Evolutionary conservation across 306 rosid species (phyloP).

Genomic region (Spatholobus suberectus): DNA sequence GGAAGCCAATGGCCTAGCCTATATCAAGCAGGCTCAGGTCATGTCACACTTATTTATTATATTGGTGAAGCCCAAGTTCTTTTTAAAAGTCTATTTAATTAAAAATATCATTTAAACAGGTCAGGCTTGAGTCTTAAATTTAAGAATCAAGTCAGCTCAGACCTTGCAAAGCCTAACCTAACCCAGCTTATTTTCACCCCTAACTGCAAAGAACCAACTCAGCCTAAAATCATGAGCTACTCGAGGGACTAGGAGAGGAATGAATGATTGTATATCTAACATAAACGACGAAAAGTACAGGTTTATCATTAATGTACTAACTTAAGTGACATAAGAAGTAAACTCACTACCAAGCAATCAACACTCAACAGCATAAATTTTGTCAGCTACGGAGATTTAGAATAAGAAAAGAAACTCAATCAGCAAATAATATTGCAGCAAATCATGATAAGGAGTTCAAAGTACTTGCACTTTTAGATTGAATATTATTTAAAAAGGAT

Average conservation of each 20-base stretch:
- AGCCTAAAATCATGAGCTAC: constrained; percentile 20
- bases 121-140: background rate
- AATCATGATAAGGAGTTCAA: constrained; percentile 30
- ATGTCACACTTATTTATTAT: background rate
- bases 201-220: constrained; percentile 14
- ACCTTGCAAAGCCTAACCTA: background rate
- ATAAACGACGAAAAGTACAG: constrained; percentile 17
- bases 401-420: constrained; percentile 30
- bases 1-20: background rate
- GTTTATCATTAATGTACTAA: background rate
- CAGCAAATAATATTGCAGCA: background rate
- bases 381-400: no score
- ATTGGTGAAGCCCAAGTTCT: background rate
- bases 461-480: constrained; percentile 32
- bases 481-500: constrained; percentile 14
- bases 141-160: background rate
- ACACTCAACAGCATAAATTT: no score
- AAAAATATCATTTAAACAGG: background rate
- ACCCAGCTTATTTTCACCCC: background rate
- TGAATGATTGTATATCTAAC: background rate
- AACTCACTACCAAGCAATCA: constrained; percentile 17
- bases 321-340: background rate
- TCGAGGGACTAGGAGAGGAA: background rate
- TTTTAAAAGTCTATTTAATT: background rate
- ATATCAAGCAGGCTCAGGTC: background rate